Evolutionary conservation across 2,329 filamentous ascomycete species (phyloP), one percentile per base, ranked within the genome.

Genomic region (Epichloe gansuensis): DNA sequence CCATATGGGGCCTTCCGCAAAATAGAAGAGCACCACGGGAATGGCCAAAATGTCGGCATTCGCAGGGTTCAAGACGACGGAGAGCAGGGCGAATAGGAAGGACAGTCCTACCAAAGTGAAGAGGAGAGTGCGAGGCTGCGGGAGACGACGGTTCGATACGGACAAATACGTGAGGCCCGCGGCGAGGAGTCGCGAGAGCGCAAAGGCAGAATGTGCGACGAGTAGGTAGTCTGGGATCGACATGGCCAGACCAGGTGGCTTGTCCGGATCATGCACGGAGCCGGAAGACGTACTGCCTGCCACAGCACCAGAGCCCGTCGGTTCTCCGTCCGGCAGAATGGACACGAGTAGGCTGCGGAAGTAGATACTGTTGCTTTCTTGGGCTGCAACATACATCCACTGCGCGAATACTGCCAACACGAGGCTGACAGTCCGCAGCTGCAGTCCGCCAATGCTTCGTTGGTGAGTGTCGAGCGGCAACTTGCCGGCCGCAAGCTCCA

Each of bases 1-100:
- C 74, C 87, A 95, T 59, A 88, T 80, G 49, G 89, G 87, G 0
- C 84, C 86, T 65, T 91, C 87, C 61, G 87, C 88, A 66, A 94
- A 88, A 57, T 88, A 83, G 56, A 86, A 85, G 31, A 90, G 60
- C 40, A 83, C 73, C 2, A 86, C 70, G 57, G 87, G 82, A n/a
- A 80, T 72, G 25, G 72, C 68, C 25, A 81, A 64, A 0, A 76
- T 57, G 56, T 80, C 74, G 0, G 75, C 68, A 52, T 77, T 69
- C 1, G 57, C 51, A 3, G 70, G 70, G 3, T 64, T 65, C 9
- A 81, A 55, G 2, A 74, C 66, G 35, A 76, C 72, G 4, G 73
- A 68, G 5, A 79, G 59, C 7, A 78, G 62, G 2, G 73, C 69
- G 50, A 73, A 74, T 58, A 87, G 70, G 44, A 85, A 72, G 56